Evolutionary conservation across 495 filamentous ascomycete species (phyloP), one percentile per base, ranked within the genome.

Genomic region (Daldinia caldariorum): DNA sequence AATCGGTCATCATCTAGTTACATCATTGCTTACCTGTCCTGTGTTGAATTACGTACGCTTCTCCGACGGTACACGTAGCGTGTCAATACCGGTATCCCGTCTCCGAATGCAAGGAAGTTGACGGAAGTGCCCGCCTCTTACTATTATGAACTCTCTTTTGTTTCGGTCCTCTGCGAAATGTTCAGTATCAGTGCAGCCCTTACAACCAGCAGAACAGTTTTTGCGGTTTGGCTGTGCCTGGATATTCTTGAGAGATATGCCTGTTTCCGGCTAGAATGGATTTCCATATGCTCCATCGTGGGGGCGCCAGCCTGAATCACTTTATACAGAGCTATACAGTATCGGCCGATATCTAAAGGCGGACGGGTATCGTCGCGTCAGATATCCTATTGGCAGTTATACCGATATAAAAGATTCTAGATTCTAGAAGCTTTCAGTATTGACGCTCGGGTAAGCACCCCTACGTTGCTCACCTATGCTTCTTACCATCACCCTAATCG

Each of bases 251-350:
- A 63, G 49, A 13, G 29, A 61, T 72, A 67, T 64, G 31, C 13
- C 69, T 26, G 18, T 16, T 63, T 72, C 31, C 31, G 56, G 69
- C 37, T 72, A 72, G 59, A 49, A 9, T 32, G 22, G n/a, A 39
- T 64, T 67, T 60, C 69, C 58, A 64, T 63, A n/a, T 54, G 50
- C 64, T 72, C 69, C 61, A 65, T 72, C 64, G 63, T 37, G 61
- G 49, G 49, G 59, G 60, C 69, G 39, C 64, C 69, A 71, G 69
- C 69, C 69, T 71, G 59, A 57, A 53, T 39, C 18, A 31, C 20
- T 51, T 63, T 38, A 66, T 35, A n/a, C 8, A 51, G 31, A 20
- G 58, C 45, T 66, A 71, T 67, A 67, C 49, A 53, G 29, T 20
- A 47, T 55, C 43, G 18, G 32, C 43, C 35, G 29, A 53, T 37